These are phyloP conservation scores for Lumnitzera racemosa DNA, from an alignment of 345 rosid genomes.

Conservation along the genomic window DNA sequence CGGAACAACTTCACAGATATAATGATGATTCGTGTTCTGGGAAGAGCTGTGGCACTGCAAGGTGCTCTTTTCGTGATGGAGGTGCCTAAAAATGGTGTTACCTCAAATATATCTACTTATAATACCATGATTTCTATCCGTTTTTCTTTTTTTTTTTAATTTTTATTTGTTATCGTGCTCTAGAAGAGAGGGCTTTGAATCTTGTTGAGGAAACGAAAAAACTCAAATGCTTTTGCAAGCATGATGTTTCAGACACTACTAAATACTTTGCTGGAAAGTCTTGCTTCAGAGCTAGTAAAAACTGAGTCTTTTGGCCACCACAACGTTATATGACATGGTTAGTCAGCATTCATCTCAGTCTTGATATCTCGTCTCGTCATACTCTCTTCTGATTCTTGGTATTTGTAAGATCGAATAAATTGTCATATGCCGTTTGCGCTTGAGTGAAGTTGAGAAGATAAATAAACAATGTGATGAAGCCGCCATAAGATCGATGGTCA, in stretches of 20 bases:
- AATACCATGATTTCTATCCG: slow-evolving; percentile 78
- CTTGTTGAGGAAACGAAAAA: slow-evolving; percentile 52
- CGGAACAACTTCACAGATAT: no score
- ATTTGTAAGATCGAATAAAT: slow-evolving; percentile 49
- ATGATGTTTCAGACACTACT: slow-evolving; percentile 66
- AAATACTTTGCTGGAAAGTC: slow-evolving; percentile 58
- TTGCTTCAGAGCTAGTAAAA: slow-evolving; percentile 58
- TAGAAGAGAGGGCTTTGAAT: slow-evolving; percentile 35
- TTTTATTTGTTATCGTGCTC: slow-evolving; percentile 47
- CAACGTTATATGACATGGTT: slow-evolving; percentile 58
- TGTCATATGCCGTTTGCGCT: slow-evolving; percentile 54
- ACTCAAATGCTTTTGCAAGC: slow-evolving; percentile 35
- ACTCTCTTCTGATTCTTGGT: slow-evolving; percentile 73
- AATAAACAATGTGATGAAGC: slow-evolving; percentile 53
- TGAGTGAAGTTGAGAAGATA: slow-evolving; percentile 47
- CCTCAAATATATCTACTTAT: slow-evolving; percentile 52
- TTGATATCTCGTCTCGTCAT: slow-evolving; percentile 46
- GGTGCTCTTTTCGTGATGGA: slow-evolving; percentile 64
- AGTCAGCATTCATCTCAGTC: slow-evolving; percentile 71
- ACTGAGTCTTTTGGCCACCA: slow-evolving; percentile 40
- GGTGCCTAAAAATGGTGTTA: slow-evolving; percentile 40
- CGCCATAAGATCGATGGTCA: slow-evolving; percentile 13
- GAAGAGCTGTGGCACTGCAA: slow-evolving; percentile 40
- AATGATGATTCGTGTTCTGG: slow-evolving; percentile 62
- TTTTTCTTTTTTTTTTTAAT: no score